Conservation (phyloP, 257 asterid species). For the Rhazya stricta region DNA sequence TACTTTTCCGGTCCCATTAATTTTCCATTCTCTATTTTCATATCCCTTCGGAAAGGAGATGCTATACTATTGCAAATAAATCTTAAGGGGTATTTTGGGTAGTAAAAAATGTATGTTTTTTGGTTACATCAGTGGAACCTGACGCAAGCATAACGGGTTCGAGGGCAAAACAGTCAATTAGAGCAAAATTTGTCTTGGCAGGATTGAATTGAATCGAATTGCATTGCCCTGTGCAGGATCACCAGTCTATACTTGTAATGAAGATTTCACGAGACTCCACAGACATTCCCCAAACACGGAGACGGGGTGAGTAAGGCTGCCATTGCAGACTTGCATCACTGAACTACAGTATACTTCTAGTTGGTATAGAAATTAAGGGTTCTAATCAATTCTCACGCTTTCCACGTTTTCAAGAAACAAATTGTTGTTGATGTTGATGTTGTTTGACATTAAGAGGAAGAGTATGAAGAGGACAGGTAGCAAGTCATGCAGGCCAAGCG, state of each 20-base stretch:
- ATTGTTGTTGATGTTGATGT: neutral
- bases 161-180: neutral
- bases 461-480: neutral
- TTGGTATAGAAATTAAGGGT: neutral
- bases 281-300: neutral
- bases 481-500: conserved; percentile 11
- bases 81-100: no score
- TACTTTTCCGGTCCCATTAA: no score
- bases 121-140: no score
- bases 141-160: no score
- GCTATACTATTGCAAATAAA: no score
- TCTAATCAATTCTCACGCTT: neutral
- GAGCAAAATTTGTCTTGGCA: neutral
- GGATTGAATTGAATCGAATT: no score
- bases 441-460: neutral
- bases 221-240: neutral
- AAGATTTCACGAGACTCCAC: neutral
- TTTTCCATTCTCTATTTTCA: no score
- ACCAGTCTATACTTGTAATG: neutral
- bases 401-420: neutral
- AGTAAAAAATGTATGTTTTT: no score
- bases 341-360: no score
- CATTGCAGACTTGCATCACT: neutral
- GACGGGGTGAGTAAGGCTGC: neutral
- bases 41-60: no score